Evolutionary conservation across 176 grass and related monocot genomes (phyloP).

Genomic region (Raddia distichophylla): DNA sequence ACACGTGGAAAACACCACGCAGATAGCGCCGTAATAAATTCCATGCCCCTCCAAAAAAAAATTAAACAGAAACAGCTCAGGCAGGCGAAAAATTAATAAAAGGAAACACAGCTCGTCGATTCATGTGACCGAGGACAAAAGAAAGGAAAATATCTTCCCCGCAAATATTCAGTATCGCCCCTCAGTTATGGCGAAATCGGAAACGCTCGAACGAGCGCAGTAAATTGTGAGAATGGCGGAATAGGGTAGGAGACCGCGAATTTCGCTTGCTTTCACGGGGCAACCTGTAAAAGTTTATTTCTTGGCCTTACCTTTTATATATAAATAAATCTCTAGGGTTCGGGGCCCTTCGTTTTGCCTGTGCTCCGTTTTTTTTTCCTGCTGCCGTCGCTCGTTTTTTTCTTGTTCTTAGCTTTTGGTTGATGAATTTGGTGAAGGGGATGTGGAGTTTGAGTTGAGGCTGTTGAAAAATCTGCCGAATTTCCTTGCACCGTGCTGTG

Average conservation of each 20-base stretch:
- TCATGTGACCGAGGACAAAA: slow-evolving; percentile 14
- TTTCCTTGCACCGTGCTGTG: not conserved
- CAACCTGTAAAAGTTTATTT: not conserved
- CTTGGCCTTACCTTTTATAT: slow-evolving; percentile 2
- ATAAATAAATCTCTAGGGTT: not conserved
- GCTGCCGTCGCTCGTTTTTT: not conserved
- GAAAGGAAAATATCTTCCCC: slow-evolving; percentile 33
- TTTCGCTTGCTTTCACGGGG: not conserved
- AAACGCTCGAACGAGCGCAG: not conserved
- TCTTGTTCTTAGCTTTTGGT: not conserved
- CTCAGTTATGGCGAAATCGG: not conserved
- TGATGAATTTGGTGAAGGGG: not conserved
- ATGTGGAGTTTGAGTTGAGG: not conserved
- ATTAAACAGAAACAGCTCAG: not conserved
- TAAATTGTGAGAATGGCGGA: not conserved
- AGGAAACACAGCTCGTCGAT: not conserved
- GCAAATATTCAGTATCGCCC: not conserved
- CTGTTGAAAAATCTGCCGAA: not conserved
- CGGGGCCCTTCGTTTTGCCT: not conserved
- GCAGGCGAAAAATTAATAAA: not conserved
- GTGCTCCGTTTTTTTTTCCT: not conserved
- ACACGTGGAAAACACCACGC: not conserved
- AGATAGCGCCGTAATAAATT: not conserved
- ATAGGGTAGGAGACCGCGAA: not conserved
- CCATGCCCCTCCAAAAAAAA: not conserved